phyloP scores from a whole-genome alignment of 2,329 filamentous ascomycete species.

The Piedraia hortae region DNA sequence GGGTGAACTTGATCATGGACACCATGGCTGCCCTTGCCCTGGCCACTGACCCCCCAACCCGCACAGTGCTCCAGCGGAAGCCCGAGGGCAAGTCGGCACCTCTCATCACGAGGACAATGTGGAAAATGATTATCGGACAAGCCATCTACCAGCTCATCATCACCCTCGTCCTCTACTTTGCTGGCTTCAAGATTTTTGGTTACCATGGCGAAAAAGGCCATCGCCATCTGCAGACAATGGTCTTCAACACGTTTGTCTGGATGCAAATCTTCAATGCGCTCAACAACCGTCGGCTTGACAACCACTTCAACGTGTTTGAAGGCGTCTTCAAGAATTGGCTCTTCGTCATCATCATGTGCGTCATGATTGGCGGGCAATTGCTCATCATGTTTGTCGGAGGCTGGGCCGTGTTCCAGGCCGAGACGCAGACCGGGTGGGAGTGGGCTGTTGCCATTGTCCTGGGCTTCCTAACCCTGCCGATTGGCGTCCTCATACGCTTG shows the following conservation, averaged over 20 bases:
- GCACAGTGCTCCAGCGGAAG: slow-evolving; percentile 53
- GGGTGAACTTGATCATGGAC: slow-evolving; percentile 96
- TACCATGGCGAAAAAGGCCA: slow-evolving; percentile 13
- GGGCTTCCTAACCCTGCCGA: slow-evolving; percentile 57
- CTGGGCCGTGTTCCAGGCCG: slow-evolving; percentile 44
- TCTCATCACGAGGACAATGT: slow-evolving; percentile 74
- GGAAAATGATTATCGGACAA: slow-evolving; percentile 97
- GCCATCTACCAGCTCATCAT: slow-evolving; percentile 61
- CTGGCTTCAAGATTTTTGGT: slow-evolving; percentile 24
- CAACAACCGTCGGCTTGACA: slow-evolving; percentile 88
- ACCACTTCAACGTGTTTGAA: slow-evolving; percentile 87
- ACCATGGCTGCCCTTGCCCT: slow-evolving; percentile 73
- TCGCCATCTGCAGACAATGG: slow-evolving; percentile 42
- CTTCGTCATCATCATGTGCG: slow-evolving; percentile 58
- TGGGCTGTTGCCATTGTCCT: slow-evolving; percentile 75
- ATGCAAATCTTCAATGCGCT: slow-evolving; percentile 99
- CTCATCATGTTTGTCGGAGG: slow-evolving; percentile 78
- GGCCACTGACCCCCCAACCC: slow-evolving; percentile 69
- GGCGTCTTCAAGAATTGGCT: slow-evolving; percentile 63
- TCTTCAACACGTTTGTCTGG: slow-evolving; percentile 98
- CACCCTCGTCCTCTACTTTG: slow-evolving; percentile 65
- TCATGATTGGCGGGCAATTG: slow-evolving; percentile 74
- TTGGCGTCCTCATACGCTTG: slow-evolving; percentile 55
- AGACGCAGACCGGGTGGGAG: slow-evolving; percentile 38
- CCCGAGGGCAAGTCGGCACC: slow-evolving; percentile 47